Percentiles rank a stretch among this genome's conserved stretches.
These are phyloP conservation scores for Chrysoporthe deuterocubensis DNA, from an alignment of 2,329 filamentous ascomycete species.

Conservation along the genomic window DNA sequence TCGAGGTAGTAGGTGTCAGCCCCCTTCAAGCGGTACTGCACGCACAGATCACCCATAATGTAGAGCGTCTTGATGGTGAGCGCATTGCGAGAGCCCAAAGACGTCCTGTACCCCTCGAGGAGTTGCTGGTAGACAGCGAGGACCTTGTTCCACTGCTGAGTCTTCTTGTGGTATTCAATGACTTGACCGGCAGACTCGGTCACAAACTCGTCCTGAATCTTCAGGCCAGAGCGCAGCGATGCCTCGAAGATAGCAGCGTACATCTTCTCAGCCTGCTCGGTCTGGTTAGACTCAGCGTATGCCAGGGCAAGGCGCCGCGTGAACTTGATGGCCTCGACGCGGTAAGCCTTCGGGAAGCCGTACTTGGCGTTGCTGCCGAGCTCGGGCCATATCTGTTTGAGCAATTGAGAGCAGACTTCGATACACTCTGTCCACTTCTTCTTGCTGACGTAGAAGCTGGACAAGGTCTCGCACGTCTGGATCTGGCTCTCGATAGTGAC, in stretches of 20 bases:
- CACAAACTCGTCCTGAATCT: constrained; percentile 31
- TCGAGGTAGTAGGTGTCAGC: constrained; percentile 35
- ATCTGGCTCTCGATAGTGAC: constrained; percentile 29
- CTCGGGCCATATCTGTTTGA: constrained; percentile 30
- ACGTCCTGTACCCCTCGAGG: constrained; percentile 29
- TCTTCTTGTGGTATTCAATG: constrained; percentile 31
- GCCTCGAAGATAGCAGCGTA: constrained; percentile 31
- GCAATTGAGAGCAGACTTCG: constrained; percentile 27
- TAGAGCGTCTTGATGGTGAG: constrained; percentile 30
- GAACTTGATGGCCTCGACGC: constrained; percentile 28
- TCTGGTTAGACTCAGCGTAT: constrained; percentile 31
- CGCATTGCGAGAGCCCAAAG: constrained; percentile 28
- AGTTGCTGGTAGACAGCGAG: constrained; percentile 31
- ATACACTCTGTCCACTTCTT: constrained; percentile 28
- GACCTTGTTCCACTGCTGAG: constrained; percentile 30
- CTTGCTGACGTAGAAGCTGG: constrained; percentile 28
- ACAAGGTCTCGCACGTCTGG: constrained; percentile 29
- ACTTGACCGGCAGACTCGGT: constrained; percentile 30
- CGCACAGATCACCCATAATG: constrained; percentile 31
- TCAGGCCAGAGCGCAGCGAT: constrained; percentile 31
- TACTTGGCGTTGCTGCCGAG: constrained; percentile 27
- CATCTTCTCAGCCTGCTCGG: constrained; percentile 31
- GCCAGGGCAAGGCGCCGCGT: constrained; percentile 28
- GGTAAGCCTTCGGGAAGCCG: constrained; percentile 29
- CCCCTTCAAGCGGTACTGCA: constrained; percentile 32